These are phyloP conservation scores for Hanseniaspora singularis DNA, from an alignment of 805 yeast genomes.

Conservation along the genomic window DNA sequence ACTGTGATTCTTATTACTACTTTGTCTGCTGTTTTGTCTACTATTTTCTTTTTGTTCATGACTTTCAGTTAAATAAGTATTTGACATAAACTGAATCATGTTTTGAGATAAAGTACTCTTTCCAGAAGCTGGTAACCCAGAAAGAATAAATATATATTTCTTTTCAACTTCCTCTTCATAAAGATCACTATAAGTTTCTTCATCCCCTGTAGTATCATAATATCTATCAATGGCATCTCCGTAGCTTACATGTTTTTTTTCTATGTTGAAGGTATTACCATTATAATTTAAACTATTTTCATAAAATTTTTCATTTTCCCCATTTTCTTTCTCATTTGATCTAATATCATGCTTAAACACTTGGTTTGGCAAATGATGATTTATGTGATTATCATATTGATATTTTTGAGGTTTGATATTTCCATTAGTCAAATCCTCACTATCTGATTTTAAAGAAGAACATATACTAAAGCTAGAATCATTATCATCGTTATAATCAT, in stretches of 20 bases:
- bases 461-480: conserved; percentile 8
- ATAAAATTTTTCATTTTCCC: no score
- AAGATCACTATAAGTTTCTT: no score
- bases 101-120: conserved; percentile 62
- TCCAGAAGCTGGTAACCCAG: conserved; percentile 70
- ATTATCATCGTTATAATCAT: neutral
- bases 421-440: neutral
- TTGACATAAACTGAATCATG: conserved; percentile 42
- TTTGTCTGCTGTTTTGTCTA: neutral
- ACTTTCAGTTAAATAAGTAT: conserved; percentile 19
- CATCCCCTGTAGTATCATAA: neutral
- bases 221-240: neutral
- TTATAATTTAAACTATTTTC: no score
- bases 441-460: conserved; percentile 1
- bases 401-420: neutral
- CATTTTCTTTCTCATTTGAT: no score
- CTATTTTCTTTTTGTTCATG: neutral
- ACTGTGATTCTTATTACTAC: neutral
- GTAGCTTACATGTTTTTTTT: no score
- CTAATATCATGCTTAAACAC: no score
- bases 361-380: no score
- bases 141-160: conserved; percentile 53
- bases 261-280: no score
- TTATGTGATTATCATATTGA: no score
- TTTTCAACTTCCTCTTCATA: no score